phyloP scores from a whole-genome alignment of 148 eudicot genomes.

The Rhododendron kiyosumense region DNA sequence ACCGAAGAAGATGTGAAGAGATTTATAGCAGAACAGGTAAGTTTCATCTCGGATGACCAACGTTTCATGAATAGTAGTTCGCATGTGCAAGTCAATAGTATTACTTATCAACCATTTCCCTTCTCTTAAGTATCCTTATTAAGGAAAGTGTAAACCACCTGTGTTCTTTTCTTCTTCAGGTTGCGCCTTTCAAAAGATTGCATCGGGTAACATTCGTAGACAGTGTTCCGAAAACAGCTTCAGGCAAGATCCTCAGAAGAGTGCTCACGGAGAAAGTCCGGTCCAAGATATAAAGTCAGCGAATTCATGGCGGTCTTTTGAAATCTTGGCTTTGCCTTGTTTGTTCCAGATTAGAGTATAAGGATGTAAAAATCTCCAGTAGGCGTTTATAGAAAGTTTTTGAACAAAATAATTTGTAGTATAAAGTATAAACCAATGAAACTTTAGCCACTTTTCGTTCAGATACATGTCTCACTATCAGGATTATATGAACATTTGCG shows the following conservation, averaged over 20 bases:
- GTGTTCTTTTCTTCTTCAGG: constrained; percentile 27
- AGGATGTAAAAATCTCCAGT: not conserved
- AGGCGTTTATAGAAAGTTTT: too few relatives aligned
- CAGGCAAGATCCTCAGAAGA: constrained; percentile 63
- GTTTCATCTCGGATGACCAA: not conserved
- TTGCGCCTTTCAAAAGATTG: constrained; percentile 65
- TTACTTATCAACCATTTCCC: not conserved
- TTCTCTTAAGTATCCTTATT: not conserved
- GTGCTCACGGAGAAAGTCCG: constrained; percentile 39
- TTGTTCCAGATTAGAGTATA: not conserved
- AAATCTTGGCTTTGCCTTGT: not conserved
- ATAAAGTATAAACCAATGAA: not conserved
- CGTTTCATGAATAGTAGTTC: not conserved
- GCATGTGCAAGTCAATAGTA: not conserved
- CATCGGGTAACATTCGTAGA: constrained; percentile 42
- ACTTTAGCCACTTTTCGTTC: too few relatives aligned
- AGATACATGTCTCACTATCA: too few relatives aligned
- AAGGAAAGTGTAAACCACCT: not conserved
- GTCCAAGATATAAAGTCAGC: constrained; percentile 34
- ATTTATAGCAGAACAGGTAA: constrained; percentile 74
- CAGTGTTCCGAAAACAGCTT: constrained; percentile 51
- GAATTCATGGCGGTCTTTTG: not conserved
- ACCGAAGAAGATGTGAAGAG: constrained; percentile 49
- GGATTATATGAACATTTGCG: too few relatives aligned
- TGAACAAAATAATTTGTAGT: not conserved